Base-by-base conservation (phyloP, 139 green algal species). In the Tetradesmus obliquus region DNA sequence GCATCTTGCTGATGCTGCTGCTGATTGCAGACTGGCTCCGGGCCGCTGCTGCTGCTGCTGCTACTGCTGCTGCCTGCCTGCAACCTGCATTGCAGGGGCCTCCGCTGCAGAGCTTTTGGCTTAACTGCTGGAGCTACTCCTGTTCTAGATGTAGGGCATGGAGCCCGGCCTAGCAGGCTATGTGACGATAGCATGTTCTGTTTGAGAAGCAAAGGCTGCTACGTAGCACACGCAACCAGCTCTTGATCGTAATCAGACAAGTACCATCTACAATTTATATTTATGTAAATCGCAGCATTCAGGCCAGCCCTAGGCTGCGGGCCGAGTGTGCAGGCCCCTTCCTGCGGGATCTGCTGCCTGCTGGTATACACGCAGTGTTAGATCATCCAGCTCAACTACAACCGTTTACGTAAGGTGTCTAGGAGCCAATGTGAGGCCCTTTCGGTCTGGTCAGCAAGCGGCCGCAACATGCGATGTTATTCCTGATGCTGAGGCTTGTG, bases 111-210 rank as follows among this genome's bases (percentile, higher is more conserved):
- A 3, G 6, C 8, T 51, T 24, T 12, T 53, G 45, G 5, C 2
- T 17, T 82, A 6, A 82, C 3, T 20, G 7, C 53, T 82, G 69
- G 5, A 32, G 53, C 15, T 72, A 57, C 86, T 82, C 57, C 84
- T 58, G 84, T 53, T 10, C 17, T 71, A 15, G 53, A 69, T 24
- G 13, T 88, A 8, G 24, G 84, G 84, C 84, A 79, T 10, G 84
- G 60, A 76, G 66, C 66, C 55, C 84, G 69, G 58, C 84, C 84
- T 80, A 51, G 58, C 15, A 80, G 58, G 58, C 54, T 57, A 54
- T 79, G 58, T 79, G 84, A 22, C 19, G 84, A 79, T n/a, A 81
- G 84, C 84, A 88, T 88, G 83, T 74, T 45, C 83, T 54, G 22
- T 76, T 62, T 72, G 55, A 88, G 58, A 22, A 72, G 57, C 20